phyloP scores from a whole-genome alignment of 305 asterid species.

The Plantago coronopus region DNA sequence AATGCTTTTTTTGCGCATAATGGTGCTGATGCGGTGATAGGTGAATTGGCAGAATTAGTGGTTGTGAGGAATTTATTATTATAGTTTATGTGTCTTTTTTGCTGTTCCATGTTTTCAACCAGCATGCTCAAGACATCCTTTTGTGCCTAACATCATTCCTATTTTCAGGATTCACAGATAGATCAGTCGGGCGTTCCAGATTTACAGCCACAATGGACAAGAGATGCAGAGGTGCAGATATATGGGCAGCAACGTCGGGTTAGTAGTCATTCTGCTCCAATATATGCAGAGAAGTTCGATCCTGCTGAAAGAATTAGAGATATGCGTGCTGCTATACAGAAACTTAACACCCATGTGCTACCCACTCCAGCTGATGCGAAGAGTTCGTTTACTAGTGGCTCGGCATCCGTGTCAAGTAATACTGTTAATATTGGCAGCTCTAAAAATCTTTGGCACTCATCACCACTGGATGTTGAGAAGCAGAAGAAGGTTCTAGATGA shows the following conservation, averaged over 20 bases:
- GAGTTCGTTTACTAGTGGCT: constrained; percentile 43
- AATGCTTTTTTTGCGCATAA: not conserved
- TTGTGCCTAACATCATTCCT: constrained; percentile 6
- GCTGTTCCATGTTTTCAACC: constrained; percentile 2
- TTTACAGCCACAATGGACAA: constrained; percentile 38
- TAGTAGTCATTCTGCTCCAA: constrained; percentile 85
- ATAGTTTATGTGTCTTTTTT: not conserved
- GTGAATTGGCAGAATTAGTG: too few species aligned
- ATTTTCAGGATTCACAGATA: constrained; percentile 33
- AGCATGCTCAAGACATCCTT: not conserved
- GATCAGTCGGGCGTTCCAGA: constrained; percentile 43
- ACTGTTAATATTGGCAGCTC: constrained; percentile 33
- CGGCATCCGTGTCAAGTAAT: constrained; percentile 31
- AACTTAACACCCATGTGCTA: constrained; percentile 63
- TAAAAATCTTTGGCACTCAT: constrained; percentile 68
- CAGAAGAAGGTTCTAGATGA: constrained; percentile 40
- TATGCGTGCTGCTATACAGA: constrained; percentile 42
- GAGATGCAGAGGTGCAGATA: constrained; percentile 43
- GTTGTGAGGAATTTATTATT: too few species aligned
- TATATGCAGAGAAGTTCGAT: constrained; percentile 69
- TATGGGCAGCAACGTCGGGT: constrained; percentile 43
- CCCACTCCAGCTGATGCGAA: constrained; percentile 93
- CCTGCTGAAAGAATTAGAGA: constrained; percentile 57
- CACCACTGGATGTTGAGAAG: constrained; percentile 68
- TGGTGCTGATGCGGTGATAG: not conserved